Evolutionary conservation across 257 asterid genomes (phyloP).

Genomic region (Gentiana macrophylla): DNA sequence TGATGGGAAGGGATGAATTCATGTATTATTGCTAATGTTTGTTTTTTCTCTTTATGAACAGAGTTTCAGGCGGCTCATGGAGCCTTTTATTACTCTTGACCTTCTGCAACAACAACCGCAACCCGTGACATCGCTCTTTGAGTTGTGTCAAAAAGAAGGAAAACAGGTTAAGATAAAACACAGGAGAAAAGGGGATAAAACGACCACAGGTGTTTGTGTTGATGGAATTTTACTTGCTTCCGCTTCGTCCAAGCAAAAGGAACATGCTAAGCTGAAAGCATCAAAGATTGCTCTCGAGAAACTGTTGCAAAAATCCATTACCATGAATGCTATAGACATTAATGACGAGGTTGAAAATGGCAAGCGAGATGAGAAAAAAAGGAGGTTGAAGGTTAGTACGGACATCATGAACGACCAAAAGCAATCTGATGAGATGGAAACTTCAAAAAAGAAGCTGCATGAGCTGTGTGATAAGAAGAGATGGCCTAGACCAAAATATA

Average conservation of each 20-base stretch:
- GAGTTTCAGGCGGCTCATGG: constrained; percentile 45
- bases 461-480: constrained; percentile 63
- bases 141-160: constrained; percentile 59
- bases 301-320: constrained; percentile 15
- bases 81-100: constrained; percentile 58
- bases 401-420: too few species aligned
- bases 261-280: constrained; percentile 67
- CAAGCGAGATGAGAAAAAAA: too few species aligned
- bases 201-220: constrained; percentile 40
- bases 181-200: constrained; percentile 34
- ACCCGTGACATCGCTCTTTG: constrained; percentile 66
- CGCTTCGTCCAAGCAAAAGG: constrained; percentile 52
- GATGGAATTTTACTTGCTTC: constrained; percentile 51
- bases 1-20: not conserved
- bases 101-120: constrained; percentile 56
- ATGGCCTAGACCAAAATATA: constrained; percentile 65
- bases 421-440: constrained; percentile 8
- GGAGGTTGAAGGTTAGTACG: too few species aligned
- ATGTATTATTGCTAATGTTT: not conserved
- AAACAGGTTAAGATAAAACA: constrained; percentile 38
- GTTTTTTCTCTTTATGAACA: constrained; percentile 15
- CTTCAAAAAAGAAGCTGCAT: constrained; percentile 60
- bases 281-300: constrained; percentile 57
- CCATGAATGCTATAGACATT: constrained; percentile 1
- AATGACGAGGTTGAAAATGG: constrained; percentile 16